phyloP scores from a whole-genome alignment of 345 rosid genomes.

The Aquilaria yunnanensis region DNA sequence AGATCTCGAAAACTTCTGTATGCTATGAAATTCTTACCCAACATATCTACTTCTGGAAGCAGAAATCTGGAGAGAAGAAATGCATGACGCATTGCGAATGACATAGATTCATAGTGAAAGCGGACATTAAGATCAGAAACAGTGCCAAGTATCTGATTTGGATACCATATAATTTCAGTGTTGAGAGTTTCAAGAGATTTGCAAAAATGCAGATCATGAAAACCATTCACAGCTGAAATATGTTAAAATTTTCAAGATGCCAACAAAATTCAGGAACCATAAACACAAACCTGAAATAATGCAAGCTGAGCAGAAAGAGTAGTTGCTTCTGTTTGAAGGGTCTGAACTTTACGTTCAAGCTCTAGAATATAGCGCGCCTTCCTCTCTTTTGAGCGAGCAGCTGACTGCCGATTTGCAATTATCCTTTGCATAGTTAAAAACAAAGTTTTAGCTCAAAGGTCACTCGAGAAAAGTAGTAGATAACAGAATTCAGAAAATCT shows the following conservation, averaged over 20 bases:
- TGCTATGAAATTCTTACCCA: too few relatives aligned
- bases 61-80: too few relatives aligned
- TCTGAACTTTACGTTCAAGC: slow-evolving; percentile 78
- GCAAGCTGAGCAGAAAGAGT: slow-evolving; percentile 84
- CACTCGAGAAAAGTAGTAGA: too few relatives aligned
- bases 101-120: background rate
- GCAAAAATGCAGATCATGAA: background rate
- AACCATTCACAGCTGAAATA: background rate
- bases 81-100: too few relatives aligned
- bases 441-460: background rate
- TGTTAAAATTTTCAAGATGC: background rate
- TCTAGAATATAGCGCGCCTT: slow-evolving; percentile 76
- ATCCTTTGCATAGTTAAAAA: slow-evolving; percentile 37
- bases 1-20: too few relatives aligned
- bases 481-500: background rate
- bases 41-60: too few relatives aligned
- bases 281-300: slow-evolving; percentile 47
- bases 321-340: slow-evolving; percentile 77
- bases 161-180: background rate
- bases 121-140: background rate
- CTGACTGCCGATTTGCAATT: slow-evolving; percentile 80
- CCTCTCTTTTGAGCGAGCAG: slow-evolving; percentile 89
- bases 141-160: background rate
- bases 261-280: background rate
- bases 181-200: background rate